Evolutionary conservation across 2,329 filamentous ascomycete genomes (phyloP), one percentile per base, ranked within the genome.

Genomic region (Aspergillus udagawae): DNA sequence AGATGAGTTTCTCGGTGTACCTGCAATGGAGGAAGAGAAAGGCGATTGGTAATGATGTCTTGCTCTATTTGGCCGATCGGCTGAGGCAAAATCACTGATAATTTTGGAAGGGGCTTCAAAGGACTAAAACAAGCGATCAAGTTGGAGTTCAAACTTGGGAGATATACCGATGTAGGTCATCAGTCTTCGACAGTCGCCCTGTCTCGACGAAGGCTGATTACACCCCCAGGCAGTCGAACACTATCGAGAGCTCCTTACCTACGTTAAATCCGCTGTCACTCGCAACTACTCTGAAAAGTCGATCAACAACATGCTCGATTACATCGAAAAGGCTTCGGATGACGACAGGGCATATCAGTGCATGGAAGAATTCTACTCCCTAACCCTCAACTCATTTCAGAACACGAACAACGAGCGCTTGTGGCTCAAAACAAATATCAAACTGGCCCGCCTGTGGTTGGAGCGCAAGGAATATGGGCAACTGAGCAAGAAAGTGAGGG

Each of bases 241-340:
- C 75, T 99, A 96, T 77, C 87, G 86, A 63, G 92, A 97, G 77
- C 90, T 99, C 29, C 86, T 99, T 63, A 97, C 92, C 49, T 99
- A 97, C 70, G 92, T 97, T 78, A 96, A 94, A 75, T 95, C 91
- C 3, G 93, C 93, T 7, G 93, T 99, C 49, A 97, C 94, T 44
- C 87, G 94, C 61, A 99, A 97, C 77, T 97, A 97, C 77, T 97
- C 94, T 1, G 94, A 99, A 76, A 97, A 97, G 75, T 97, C 93
- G 12, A 96, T 99, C 79, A 97, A 97, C 78, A 97, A 97, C 74
- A 96, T 99, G 88, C 86, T 99, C 49, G 94, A 97, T 77, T 96
- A 89, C 73, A 94, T 99, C 64, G 93, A 97, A 75, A 97, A 97
- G 77, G 90, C 86, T n/a, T 87, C 88, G 56, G 86, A 88, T 62